Percentiles rank a stretch among this genome's conserved stretches.
phyloP scores from a whole-genome alignment of 208 protist species.

The Perkinsela sp. region DNA sequence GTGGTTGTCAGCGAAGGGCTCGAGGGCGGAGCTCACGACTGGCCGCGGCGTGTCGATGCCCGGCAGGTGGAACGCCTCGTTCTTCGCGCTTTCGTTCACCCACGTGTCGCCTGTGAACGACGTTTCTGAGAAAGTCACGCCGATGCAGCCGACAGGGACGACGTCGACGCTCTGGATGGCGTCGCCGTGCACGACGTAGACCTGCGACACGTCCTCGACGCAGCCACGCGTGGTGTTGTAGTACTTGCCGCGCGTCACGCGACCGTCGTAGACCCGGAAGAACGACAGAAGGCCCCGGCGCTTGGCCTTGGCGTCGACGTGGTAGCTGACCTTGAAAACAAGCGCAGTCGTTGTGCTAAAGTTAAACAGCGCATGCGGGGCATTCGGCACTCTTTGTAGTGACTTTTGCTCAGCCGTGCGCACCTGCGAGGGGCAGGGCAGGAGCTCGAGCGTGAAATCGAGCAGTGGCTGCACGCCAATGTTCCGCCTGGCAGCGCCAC shows the following conservation, averaged over 20 bases:
- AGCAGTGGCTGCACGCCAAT: slow-evolving; percentile 68
- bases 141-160: slow-evolving; percentile 33
- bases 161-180: slow-evolving; percentile 30
- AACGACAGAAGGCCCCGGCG: slow-evolving; percentile 49
- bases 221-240: slow-evolving; percentile 12
- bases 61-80: slow-evolving; percentile 33
- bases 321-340: slow-evolving; percentile 69
- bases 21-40: slow-evolving; percentile 77
- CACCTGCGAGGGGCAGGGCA: slow-evolving; percentile 43
- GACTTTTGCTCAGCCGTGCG: slow-evolving; percentile 7
- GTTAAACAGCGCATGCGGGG: slow-evolving; percentile 6
- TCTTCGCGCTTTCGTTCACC: slow-evolving; percentile 6
- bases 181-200: slow-evolving; percentile 69
- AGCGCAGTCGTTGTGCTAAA: slow-evolving; percentile 29
- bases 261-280: slow-evolving; percentile 63
- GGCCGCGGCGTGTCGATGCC: slow-evolving; percentile 70
- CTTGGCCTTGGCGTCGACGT: slow-evolving; percentile 9
- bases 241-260: slow-evolving; percentile 29
- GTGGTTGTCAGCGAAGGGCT: slow-evolving; percentile 50
- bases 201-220: slow-evolving; percentile 18
- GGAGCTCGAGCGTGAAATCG: slow-evolving; percentile 50
- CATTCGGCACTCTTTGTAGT: slow-evolving; percentile 11
- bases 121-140: slow-evolving; percentile 24
- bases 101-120: slow-evolving; percentile 34
- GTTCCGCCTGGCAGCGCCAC: slow-evolving; percentile 57